Evolutionary conservation across 1,139 yeast species (phyloP), one percentile per base, ranked within the genome.

Genomic region (Saccharomycopsis hybrid): DNA sequence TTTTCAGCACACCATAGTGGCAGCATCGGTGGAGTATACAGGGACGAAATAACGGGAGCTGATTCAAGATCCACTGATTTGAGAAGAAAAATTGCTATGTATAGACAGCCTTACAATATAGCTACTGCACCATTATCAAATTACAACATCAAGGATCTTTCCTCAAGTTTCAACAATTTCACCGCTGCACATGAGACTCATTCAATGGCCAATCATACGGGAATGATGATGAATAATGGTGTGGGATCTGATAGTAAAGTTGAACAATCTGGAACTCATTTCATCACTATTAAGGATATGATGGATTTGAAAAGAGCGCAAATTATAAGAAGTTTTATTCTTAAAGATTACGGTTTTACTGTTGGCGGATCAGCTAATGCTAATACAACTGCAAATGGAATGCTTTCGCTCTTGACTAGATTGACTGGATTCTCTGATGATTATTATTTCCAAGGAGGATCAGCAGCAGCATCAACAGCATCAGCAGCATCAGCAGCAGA

Each of bases 161-260:
- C 51, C 18, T 38, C 50, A 3, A 50, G 41, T 18, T 49, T 50
- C 30, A 52, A 50, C 30, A 52, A 50, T 32, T 52, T 50, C 31
- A 52, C 51, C 7, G 52, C 50, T 2, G 24, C 40, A 29, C 55
- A 52, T 37, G 55, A 52, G 13, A 52, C 54, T 5, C 47, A 50
- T 36, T 30, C 44, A 2, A 41, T 44, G 2, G 39, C 54, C 2
- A 44, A 44, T 32, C 46, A 44, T 33, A 43, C 48, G 5, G 36
- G 30, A n/a, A n/a, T n/a, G n/a, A n/a, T n/a, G n/a, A 25, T n/a
- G 11, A 29, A 29, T 31, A 11, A 27, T 18, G 28, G n/a, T 9
- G 39, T 18, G 5, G 48, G 43, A 3, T 25, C 46, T 5, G 30
- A 24, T 7, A 5, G 27, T 11, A 11, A 18, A 5, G n/a, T n/a